Conservation (phyloP, 768 basidiomycete species). For the Collybiopsis confluens region DNA sequence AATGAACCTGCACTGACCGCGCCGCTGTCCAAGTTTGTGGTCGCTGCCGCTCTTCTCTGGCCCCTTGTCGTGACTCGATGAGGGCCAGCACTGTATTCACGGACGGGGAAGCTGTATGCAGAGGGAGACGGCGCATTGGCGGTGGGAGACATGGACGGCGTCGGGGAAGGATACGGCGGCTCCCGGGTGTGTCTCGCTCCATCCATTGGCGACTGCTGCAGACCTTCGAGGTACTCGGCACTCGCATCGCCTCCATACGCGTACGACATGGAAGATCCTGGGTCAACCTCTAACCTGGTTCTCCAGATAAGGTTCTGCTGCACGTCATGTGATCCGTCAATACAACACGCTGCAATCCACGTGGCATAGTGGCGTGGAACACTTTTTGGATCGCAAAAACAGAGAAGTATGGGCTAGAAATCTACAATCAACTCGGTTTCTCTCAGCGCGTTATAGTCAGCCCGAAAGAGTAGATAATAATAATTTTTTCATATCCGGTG, state of each 20-base stretch:
- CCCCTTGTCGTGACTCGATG: slow-evolving; percentile 42
- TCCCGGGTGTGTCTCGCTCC: too few relatives aligned
- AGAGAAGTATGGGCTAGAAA: too few relatives aligned
- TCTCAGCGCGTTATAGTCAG: too few relatives aligned
- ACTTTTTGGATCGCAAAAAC: too few relatives aligned
- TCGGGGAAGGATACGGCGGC: not conserved
- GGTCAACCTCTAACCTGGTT: too few relatives aligned
- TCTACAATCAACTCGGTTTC: too few relatives aligned
- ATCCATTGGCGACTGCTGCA: not conserved
- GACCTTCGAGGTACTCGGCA: not conserved
- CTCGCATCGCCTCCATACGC: not conserved
- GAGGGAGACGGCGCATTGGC: slow-evolving; percentile 1
- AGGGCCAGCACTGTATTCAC: slow-evolving; percentile 55
- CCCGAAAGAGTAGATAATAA: too few relatives aligned
- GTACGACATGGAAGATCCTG: slow-evolving; percentile 1
- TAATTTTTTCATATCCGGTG: too few relatives aligned
- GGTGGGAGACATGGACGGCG: not conserved
- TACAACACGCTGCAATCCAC: too few relatives aligned
- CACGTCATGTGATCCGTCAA: too few relatives aligned
- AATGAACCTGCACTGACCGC: slow-evolving; percentile 23
- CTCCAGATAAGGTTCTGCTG: too few relatives aligned
- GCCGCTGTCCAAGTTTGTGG: slow-evolving; percentile 9
- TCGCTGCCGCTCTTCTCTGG: slow-evolving; percentile 31
- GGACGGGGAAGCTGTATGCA: slow-evolving; percentile 3
- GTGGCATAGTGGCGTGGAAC: too few relatives aligned